Conservation (phyloP, 2,329 filamentous ascomycete genomes). For the Penicillium nordicum region DNA sequence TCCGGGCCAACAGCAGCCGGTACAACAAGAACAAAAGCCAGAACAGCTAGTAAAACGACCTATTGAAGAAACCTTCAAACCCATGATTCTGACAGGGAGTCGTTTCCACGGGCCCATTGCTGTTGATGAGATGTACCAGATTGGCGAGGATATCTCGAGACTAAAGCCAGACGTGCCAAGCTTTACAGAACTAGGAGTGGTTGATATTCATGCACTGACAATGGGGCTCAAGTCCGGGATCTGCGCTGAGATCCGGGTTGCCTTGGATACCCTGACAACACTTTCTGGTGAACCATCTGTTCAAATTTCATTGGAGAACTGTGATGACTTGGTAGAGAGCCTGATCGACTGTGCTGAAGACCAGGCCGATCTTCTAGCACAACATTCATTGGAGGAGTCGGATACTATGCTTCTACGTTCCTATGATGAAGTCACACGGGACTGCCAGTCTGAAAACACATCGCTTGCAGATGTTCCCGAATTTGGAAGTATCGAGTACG, state of each 20-base stretch:
- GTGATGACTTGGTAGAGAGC: slow-evolving; percentile 84
- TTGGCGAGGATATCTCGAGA: slow-evolving; percentile 64
- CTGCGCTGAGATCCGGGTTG: slow-evolving; percentile 81
- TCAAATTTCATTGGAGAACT: slow-evolving; percentile 66
- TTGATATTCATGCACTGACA: slow-evolving; percentile 86
- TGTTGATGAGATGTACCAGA: slow-evolving; percentile 59
- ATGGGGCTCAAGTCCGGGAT: slow-evolving; percentile 88
- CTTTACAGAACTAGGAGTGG: slow-evolving; percentile 74
- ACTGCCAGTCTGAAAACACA: slow-evolving; percentile 71
- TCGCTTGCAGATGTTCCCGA: slow-evolving; percentile 67
- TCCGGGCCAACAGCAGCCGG: slow-evolving; percentile 25
- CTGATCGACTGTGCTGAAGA: slow-evolving; percentile 88
- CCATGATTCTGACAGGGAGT: slow-evolving; percentile 46
- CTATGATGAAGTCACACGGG: slow-evolving; percentile 82
- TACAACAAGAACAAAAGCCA: slow-evolving; percentile 30
- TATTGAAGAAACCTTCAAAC: slow-evolving; percentile 47
- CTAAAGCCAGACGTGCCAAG: slow-evolving; percentile 72
- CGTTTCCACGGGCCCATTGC: slow-evolving; percentile 70
- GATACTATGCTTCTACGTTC: slow-evolving; percentile 78
- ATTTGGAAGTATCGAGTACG: slow-evolving; percentile 73
- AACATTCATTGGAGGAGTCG: slow-evolving; percentile 79
- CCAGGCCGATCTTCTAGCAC: slow-evolving; percentile 77
- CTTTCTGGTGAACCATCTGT: slow-evolving; percentile 64
- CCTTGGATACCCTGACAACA: slow-evolving; percentile 75
- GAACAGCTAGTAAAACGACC: slow-evolving; percentile 37